Evolutionary conservation across 352 stramenopile genomes (phyloP), one percentile per base, ranked within the genome.

Genomic region (Globisporangium cederbergense): DNA sequence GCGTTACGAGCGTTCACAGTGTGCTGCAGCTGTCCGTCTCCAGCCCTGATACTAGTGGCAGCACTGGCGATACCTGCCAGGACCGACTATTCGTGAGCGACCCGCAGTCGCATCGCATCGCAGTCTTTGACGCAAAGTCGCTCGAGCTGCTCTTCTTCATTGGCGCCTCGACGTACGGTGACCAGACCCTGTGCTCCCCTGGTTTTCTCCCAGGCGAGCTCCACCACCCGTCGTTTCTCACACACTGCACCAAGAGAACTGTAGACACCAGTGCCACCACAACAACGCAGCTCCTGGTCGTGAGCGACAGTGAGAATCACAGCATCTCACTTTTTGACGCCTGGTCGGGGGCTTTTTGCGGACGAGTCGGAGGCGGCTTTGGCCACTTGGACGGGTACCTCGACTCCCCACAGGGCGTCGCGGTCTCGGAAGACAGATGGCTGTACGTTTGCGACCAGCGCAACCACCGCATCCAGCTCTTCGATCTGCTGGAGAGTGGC

Each of bases 381-480:
- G 83, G 81, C 1, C 81, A 89, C 61, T 45, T 67, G 3, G 74
- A 77, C 1, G 70, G 75, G 0, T 84, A 72, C 34, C 66, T 91
- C 0, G 67, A 93, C 54, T 86, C 81, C 1, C 81, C 81, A 8
- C 74, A 88, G 57, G 80, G 81, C 0, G 32, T 90, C 28, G 70
- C 75, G 3, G 72, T 91, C 25, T 74, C 65, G 22, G 67, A 79
- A 2, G 68, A 85, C 22, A 64, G 54, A 14, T 62, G 70, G 51
- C 60, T 91, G 13, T 91, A 75, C 40, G 71, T 90, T 4, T 80
- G 68, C 36, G 83, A 93, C 60, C 79, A 93, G 34, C 72, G 71
- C 45, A 93, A 93, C 55, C 83, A 92, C 58, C 81, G 81, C 28
- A 46, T 92, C 7, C 79, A 89, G 66, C 58, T 86, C 1, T 90